These are phyloP conservation scores for Monilinia fructigena DNA, from an alignment of 2,329 filamentous ascomycete species.

Conservation along the genomic window DNA sequence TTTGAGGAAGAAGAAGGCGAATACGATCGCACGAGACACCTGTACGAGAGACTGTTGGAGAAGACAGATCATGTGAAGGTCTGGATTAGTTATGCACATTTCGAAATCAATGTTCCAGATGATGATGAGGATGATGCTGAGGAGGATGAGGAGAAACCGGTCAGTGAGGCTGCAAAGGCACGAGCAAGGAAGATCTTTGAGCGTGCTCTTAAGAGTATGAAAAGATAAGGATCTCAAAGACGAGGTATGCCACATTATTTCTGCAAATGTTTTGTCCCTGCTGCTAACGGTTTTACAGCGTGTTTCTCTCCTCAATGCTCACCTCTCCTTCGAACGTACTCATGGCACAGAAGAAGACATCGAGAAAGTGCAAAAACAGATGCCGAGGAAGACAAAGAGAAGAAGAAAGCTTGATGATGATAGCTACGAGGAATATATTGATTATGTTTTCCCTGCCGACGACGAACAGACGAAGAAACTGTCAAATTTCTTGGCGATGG, in stretches of 20 bases:
- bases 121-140: constrained; percentile 59
- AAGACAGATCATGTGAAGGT: constrained; percentile 99
- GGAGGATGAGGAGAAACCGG: constrained; percentile 57
- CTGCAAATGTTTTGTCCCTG: not conserved
- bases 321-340: constrained; percentile 86
- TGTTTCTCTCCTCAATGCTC: constrained; percentile 86
- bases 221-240: constrained; percentile 89
- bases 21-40: constrained; percentile 73
- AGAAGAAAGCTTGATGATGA: constrained; percentile 88
- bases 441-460: constrained; percentile 96
- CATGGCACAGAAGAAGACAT: constrained; percentile 75
- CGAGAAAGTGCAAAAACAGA: constrained; percentile 83
- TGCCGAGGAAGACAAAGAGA: constrained; percentile 93
- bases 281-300: constrained; percentile 50
- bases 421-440: constrained; percentile 92
- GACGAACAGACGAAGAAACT: constrained; percentile 82
- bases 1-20: constrained; percentile 96
- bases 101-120: constrained; percentile 92
- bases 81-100: constrained; percentile 98
- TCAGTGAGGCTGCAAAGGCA: constrained; percentile 80
- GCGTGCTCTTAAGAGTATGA: constrained; percentile 81
- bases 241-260: constrained; percentile 53
- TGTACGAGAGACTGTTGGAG: constrained; percentile 87
- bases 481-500: constrained; percentile 79
- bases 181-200: constrained; percentile 82